Percentiles rank a stretch among this genome's conserved stretches.
Evolutionary conservation across 306 rosid genomes (phyloP).

Genomic region (Lablab purpureus): DNA sequence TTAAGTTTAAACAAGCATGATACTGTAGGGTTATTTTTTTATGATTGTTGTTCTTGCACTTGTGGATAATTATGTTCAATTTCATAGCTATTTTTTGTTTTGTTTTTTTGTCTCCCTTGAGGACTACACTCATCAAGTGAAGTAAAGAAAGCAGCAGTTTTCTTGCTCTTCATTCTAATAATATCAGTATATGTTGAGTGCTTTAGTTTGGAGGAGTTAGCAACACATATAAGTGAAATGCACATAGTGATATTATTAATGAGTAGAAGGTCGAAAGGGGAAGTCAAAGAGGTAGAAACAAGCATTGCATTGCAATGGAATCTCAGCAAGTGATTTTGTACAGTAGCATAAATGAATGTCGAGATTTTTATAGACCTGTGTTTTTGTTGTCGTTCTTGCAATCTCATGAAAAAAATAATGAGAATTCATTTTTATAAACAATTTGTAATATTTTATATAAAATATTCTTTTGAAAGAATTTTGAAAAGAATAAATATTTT

Average conservation of each 20-base stretch:
- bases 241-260: not conserved
- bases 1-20: constrained; percentile 26
- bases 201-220: not conserved
- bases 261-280: no score
- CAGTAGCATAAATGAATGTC: no score
- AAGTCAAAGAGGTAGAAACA: no score
- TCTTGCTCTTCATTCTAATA: not conserved
- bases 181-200: not conserved
- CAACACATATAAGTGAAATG: not conserved
- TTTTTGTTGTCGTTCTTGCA: no score
- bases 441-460: no score
- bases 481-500: no score
- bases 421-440: no score
- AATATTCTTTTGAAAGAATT: no score
- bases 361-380: no score
- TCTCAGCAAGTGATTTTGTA: no score
- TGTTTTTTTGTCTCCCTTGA: not conserved
- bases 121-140: not conserved
- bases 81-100: not conserved
- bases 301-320: no score
- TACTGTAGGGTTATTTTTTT: not conserved
- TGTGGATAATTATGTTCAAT: not conserved
- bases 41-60: not conserved
- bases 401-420: no score
- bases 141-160: not conserved